Base-by-base conservation (phyloP, 1,284 basidiomycete species). In the Fomitiporia mediterranea region DNA sequence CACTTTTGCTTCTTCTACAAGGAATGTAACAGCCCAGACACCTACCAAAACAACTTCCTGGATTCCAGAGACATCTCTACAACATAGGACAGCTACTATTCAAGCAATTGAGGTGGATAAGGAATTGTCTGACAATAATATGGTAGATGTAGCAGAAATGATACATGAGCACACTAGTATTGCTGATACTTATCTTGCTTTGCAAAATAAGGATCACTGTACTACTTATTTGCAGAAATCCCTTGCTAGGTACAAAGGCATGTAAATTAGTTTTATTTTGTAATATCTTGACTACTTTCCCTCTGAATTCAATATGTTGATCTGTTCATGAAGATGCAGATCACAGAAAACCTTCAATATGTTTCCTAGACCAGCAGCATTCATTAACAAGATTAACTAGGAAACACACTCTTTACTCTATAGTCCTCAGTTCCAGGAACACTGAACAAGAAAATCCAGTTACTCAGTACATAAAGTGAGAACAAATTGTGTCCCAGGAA, bases 111-210 rank as follows among this genome's bases (percentile, higher is more conserved):
- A 62, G 46, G 21, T 55, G 30, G 57, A 60, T 53, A 58, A 60
- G 27, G 57, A 60, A n/a, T 53, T 56, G 19, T 57, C 56, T 19
- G 51, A 57, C 21, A 17, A 56, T 35, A 43, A 56, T 37, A 47
- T 58, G 28, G 44, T 55, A n/a, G 32, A 42, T 4, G 58, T 52
- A 11, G 51, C 56, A 5, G 43, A 62, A 32, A 49, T 69, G n/a
- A 62, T 70, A 27, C 53, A 52, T 4, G 30, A 51, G 28, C 61
- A 68, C 32, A 61, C 60, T 3, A 25, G 54, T 8, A 57, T 68
- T 61, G 66, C 66, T 27, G 63, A 68, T 55, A 60, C 61, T 1
- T 62, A 66, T 52, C 56, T 66, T 50, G 61, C 67, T 19, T 66
- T 69, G 30, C 21, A 23, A 8, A 55, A 46, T 15, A 30, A 56